Percentiles rank a stretch among this genome's conserved stretches.
Conservation (phyloP, 2,329 filamentous ascomycete genomes). For the Lojkania enalia region DNA sequence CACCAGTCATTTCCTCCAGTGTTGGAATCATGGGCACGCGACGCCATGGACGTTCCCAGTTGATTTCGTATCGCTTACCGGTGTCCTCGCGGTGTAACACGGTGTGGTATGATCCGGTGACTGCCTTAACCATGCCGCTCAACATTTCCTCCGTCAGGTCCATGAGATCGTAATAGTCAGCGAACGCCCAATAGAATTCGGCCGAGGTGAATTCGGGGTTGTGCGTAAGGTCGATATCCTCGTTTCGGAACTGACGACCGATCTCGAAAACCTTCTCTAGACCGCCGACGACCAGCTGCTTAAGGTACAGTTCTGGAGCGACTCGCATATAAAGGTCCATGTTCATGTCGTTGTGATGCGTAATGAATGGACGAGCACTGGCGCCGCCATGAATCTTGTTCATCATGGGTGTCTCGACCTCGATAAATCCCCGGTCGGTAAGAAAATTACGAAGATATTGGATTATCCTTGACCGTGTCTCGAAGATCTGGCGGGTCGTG, state of each 20-base stretch:
- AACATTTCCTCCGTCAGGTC: constrained; percentile 91
- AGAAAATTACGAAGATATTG: constrained; percentile 88
- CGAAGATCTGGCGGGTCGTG: constrained; percentile 77
- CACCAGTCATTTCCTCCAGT: constrained; percentile 84
- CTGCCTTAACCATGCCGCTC: constrained; percentile 81
- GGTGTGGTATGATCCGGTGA: constrained; percentile 84
- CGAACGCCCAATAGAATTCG: constrained; percentile 92
- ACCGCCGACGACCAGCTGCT: constrained; percentile 93
- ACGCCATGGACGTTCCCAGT: constrained; percentile 96
- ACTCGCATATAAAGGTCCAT: constrained; percentile 95
- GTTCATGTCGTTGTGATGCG: constrained; percentile 93
- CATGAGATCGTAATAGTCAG: constrained; percentile 79
- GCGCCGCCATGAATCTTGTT: constrained; percentile 94
- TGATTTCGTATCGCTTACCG: constrained; percentile 85
- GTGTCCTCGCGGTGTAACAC: constrained; percentile 77
- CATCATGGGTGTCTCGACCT: constrained; percentile 96
- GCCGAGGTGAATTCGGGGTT: constrained; percentile 98
- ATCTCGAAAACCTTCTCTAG: constrained; percentile 95
- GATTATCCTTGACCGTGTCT: constrained; percentile 84
- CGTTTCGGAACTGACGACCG: constrained; percentile 93
- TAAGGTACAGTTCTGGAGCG: constrained; percentile 93
- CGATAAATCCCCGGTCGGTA: constrained; percentile 82
- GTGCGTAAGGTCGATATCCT: constrained; percentile 88
- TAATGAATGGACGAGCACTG: constrained; percentile 91
- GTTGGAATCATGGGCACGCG: constrained; percentile 94